Base-by-base conservation (phyloP, 768 basidiomycete genomes). In the Tricholoma sp. region DNA sequence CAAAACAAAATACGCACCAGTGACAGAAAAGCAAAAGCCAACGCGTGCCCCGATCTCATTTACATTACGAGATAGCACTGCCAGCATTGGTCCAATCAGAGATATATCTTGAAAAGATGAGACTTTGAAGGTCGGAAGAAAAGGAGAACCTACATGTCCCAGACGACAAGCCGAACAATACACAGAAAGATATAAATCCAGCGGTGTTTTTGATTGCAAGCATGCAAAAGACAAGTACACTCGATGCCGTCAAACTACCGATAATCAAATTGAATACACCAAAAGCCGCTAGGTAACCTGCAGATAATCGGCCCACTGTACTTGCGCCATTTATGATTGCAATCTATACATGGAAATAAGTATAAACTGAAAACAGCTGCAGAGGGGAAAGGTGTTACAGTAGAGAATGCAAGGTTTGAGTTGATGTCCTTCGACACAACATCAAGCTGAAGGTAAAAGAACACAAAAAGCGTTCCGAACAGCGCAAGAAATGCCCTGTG, bases 361-460 rank as follows among this genome's bases (percentile, higher is more conserved):
- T 17, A 32, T 67, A 69, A 58, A 68, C 68, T 18, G 68, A 51
- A 1, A 42, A 54, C 68, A 55, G 63, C 55, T 41, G 15, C 52
- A 58, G 6, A 34, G 44, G 15, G 53, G 52, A 53, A 17, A 45
- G 6, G 29, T 15, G 11, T n/a, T 47, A 83, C 84, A 31, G 78
- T 76, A 57, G 84, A 84, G 58, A 85, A 84, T 0, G 83, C 78
- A 6, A 85, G 70, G 17, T 65, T 68, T 3, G 74, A 65, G 15
- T 70, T 64, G 36, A 81, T 69, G 1, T 77, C 76, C 53, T 80
- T 78, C 34, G 72, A 67, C 18, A 80, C 69, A 0, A 83, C 74
- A 56, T 79, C 75, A 11, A 85, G 66, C 59, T 86, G 85, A 8
- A 85, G 60, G 62, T 79, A 85, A 66, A 81, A 84, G 17, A 81